A percentile compares a stretch with the other conserved stretches of the same genome.
phyloP scores from a whole-genome alignment of 2,329 filamentous ascomycete genomes.

The Bipolaris bicolor region DNA sequence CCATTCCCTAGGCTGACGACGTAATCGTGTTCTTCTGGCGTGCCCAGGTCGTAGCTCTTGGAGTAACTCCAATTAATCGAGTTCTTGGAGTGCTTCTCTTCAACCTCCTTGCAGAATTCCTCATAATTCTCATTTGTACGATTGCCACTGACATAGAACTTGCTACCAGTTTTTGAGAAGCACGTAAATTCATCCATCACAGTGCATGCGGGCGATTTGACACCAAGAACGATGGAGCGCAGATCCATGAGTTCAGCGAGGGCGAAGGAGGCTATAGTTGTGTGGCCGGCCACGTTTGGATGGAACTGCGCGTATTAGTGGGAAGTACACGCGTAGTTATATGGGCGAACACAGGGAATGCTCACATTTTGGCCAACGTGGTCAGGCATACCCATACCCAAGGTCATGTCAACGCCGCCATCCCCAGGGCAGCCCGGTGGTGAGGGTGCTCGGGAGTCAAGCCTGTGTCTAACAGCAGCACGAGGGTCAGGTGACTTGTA shows the following conservation, averaged over 20 bases:
- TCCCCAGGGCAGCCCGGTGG: no score
- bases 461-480: no score
- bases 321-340: no score
- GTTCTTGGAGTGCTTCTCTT: background rate
- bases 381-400: no score
- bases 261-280: conserved; percentile 8
- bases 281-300: conserved; percentile 7
- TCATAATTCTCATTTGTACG: background rate
- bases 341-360: no score
- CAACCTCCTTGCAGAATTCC: background rate
- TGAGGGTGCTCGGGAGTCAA: no score
- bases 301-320: conserved; percentile 1
- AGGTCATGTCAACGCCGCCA: no score
- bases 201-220: conserved; percentile 1
- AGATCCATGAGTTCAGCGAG: conserved; percentile 13
- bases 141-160: conserved; percentile 4
- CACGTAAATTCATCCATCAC: conserved; percentile 2
- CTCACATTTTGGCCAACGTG: no score
- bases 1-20: no score
- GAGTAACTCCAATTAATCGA: conserved; percentile 1
- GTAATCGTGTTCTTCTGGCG: no score
- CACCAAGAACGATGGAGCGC: conserved; percentile 7
- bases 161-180: conserved; percentile 1
- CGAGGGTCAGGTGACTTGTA: no score
- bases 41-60: conserved; percentile 3